Evolutionary conservation across 1,139 yeast species (phyloP), one percentile per base, ranked within the genome.

Genomic region (Arxiozyma telluris): DNA sequence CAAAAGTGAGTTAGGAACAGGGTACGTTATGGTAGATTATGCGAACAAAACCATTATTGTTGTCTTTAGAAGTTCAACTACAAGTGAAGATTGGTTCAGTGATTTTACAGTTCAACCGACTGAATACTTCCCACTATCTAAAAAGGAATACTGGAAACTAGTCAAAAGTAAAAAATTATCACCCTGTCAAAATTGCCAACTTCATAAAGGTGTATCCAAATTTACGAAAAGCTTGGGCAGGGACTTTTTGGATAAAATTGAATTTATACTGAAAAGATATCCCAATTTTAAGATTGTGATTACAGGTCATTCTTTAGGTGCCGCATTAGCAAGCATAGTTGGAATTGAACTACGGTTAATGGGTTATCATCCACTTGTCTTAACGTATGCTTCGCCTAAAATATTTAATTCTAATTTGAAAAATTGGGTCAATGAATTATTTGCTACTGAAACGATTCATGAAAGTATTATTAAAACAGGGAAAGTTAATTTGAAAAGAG

Each of bases 251-350:
- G 64, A 64, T 20, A 71, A 71, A 20, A 71, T 75, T 17, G 68
- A 70, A 49, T 60, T 61, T 23, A 64, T 61, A 55, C 77, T 57
- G 64, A 66, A 55, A 50, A 62, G 66, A 22, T 67, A 76, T 60
- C 79, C 82, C 0, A 75, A 74, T 27, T 83, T 81, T 63, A 66
- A 73, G 45, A 58, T 84, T 18, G 74, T 78, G 4, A 73, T 84
- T 2, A 71, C 80, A 1, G 93, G 93, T 0, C 93, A 85, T 68
- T 85, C 93, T 0, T 66, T 85, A 34, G 94, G 93, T 1, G 93
- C 84, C 2, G 88, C 89, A 0, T 68, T 84, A 54, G 84, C 89
- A 0, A 67, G 75, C 17, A 68, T 86, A 43, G 75, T 81, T 12
- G 90, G 85, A 0, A 73, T 82, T 27, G 90, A 84, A 61, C 73